Base-by-base conservation (phyloP, 768 basidiomycete species). In the Pulveroboletus sp. region DNA sequence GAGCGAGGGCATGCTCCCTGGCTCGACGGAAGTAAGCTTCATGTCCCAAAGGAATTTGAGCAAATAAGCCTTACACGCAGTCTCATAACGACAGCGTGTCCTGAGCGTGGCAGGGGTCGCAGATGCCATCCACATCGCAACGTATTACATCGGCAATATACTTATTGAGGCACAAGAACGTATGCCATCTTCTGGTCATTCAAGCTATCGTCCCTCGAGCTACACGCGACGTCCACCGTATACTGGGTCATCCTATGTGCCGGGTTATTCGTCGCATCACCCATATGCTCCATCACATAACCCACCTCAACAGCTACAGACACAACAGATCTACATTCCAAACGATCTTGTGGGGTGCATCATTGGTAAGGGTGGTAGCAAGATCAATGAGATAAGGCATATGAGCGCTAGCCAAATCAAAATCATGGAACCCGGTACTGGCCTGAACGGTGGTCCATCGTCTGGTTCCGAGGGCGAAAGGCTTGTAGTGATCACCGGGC, bases 101-200 rank as follows among this genome's bases (percentile, higher is more conserved):
- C 79, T 99, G 46, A 96, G 93, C 58, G 95, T 98, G 33, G 93
- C 95, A 21, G 96, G 96, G 33, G 96, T 99, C 44, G 96, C 96
- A 18, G 96, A 99, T 67, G 96, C 96, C 28, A 93, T 99, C 50
- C 96, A 99, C 69, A 99, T 99, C 55, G 96, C 96, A 36, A 97
- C 95, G 4, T 99, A 98, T 73, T 98, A 99, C 69, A 94, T 99
- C 54, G 96, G 96, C 48, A 97, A 93, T 57, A 96, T 98, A 61
- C 83, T 99, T 47, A 87, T 95, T 58, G 93, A 96, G 67, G 86
- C 92, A 6, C 86, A 91, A 64, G 89, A 91, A 55, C 84, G 86
- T 51, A 81, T 81, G 79, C 89, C 89, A 5, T 75, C 88, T 44
- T 73, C 83, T 50, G 71, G 78, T 44, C 70, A 73, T 61, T 67